Evolutionary conservation across 148 eudicot species (phyloP).

Genomic region (Cornus kousa): DNA sequence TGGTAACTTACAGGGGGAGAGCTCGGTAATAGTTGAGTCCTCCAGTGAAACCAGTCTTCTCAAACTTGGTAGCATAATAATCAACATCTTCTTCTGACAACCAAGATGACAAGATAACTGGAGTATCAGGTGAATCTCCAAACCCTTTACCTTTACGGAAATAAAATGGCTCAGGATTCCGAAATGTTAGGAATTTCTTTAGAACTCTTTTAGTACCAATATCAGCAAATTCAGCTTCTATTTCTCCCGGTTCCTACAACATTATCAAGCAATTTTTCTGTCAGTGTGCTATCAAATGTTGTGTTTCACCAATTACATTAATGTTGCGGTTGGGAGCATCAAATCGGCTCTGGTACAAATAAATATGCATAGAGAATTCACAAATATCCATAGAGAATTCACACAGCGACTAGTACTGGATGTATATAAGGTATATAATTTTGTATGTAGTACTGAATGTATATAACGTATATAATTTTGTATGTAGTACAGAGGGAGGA

Average conservation of each 20-base stretch:
- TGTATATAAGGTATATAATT: no score
- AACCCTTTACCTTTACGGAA: neutral
- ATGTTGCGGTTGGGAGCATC: no score
- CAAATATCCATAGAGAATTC: no score
- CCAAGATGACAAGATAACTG: constrained; percentile 29
- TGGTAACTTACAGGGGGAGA: constrained; percentile 26
- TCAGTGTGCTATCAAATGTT: no score
- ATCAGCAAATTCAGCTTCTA: constrained; percentile 22
- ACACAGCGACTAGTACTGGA: no score
- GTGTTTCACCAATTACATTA: no score
- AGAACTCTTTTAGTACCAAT: constrained; percentile 27
- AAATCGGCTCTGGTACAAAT: no score
- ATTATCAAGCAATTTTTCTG: no score
- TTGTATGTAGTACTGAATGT: no score
- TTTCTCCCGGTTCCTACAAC: constrained; percentile 37
- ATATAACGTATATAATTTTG: no score
- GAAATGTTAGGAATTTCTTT: constrained; percentile 21
- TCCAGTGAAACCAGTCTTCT: constrained; percentile 31
- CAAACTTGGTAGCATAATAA: constrained; percentile 29
- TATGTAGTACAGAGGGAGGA: no score
- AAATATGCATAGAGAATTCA: no score
- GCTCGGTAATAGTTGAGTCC: constrained; percentile 44
- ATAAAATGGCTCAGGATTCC: constrained; percentile 26
- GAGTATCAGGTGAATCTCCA: constrained; percentile 10
- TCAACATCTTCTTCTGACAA: constrained; percentile 26